phyloP scores from a whole-genome alignment of 2,329 filamentous ascomycete genomes.

The Cryoendolithus antarcticus region DNA sequence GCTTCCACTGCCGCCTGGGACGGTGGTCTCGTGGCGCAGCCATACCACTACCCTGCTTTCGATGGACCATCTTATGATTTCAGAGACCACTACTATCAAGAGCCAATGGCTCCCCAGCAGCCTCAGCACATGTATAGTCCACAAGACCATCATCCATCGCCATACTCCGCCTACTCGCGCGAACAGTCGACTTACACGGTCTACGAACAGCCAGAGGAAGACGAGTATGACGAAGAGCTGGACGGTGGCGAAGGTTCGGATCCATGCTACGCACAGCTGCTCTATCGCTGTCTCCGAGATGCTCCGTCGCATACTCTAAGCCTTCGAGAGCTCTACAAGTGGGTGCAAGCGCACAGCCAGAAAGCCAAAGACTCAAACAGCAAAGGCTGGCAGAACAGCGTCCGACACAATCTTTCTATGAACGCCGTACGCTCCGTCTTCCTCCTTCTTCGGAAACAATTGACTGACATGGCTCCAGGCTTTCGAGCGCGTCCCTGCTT shows the following conservation, averaged over 20 bases:
- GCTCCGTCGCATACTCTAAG: slow-evolving; percentile 57
- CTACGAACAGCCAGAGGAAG: not conserved
- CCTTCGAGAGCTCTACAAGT: slow-evolving; percentile 77
- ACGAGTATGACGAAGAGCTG: not conserved
- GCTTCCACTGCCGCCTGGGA: too few relatives aligned
- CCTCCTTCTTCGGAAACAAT: not conserved
- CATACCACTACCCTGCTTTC: too few relatives aligned
- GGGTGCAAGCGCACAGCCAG: slow-evolving; percentile 72
- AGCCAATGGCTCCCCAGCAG: too few relatives aligned
- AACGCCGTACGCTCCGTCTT: slow-evolving; percentile 51
- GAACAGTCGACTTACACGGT: too few relatives aligned
- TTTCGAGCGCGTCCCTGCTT: slow-evolving; percentile 40
- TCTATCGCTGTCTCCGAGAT: slow-evolving; percentile 62
- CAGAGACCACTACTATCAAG: too few relatives aligned
- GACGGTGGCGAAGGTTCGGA: slow-evolving; percentile 12
- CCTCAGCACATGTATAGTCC: too few relatives aligned
- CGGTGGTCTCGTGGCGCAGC: too few relatives aligned
- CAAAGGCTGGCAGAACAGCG: slow-evolving; percentile 84
- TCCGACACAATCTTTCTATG: slow-evolving; percentile 93
- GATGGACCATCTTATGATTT: too few relatives aligned
- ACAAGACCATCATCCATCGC: too few relatives aligned
- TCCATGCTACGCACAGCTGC: slow-evolving; percentile 60
- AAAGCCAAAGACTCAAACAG: slow-evolving; percentile 50
- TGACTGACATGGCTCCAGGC: slow-evolving; percentile 27
- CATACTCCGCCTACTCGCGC: too few relatives aligned